Percentiles rank a stretch among this genome's conserved stretches.
Evolutionary conservation across 306 rosid genomes (phyloP).

Genomic region (Trifolium subterraneum): DNA sequence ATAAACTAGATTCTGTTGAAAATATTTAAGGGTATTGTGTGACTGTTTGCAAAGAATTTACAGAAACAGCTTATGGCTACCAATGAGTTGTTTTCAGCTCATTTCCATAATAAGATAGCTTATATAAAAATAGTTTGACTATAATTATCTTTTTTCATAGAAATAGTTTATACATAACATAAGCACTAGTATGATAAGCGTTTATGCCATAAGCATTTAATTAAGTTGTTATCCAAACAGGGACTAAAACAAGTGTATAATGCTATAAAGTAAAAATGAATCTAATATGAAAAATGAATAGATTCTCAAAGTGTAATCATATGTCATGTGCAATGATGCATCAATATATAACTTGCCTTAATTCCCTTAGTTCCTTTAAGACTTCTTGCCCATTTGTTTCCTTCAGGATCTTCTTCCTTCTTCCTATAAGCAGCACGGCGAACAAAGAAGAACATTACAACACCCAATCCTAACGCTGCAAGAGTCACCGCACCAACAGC

Average conservation of each 20-base stretch:
- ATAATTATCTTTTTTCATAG: background rate
- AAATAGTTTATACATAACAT: background rate
- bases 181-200: background rate
- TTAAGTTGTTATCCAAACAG: background rate
- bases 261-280: slow-evolving; percentile 28
- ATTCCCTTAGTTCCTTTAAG: slow-evolving; percentile 75
- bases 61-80: background rate
- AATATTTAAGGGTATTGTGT: background rate
- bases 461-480: slow-evolving; percentile 56
- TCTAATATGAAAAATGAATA: slow-evolving; percentile 26
- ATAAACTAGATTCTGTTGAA: slow-evolving; percentile 4
- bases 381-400: slow-evolving; percentile 94
- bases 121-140: background rate
- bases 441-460: slow-evolving; percentile 66
- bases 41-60: background rate
- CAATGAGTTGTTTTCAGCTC: too few species aligned
- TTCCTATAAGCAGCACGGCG: slow-evolving; percentile 61
- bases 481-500: slow-evolving; percentile 73
- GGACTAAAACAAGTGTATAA: background rate
- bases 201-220: background rate
- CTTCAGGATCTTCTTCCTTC: slow-evolving; percentile 90
- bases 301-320: slow-evolving; percentile 7
- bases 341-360: slow-evolving; percentile 62
- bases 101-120: background rate
- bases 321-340: background rate